Evolutionary conservation across 2,329 filamentous ascomycete genomes (phyloP), one percentile per base, ranked within the genome.

Genomic region (Hypomyces rosellus): DNA sequence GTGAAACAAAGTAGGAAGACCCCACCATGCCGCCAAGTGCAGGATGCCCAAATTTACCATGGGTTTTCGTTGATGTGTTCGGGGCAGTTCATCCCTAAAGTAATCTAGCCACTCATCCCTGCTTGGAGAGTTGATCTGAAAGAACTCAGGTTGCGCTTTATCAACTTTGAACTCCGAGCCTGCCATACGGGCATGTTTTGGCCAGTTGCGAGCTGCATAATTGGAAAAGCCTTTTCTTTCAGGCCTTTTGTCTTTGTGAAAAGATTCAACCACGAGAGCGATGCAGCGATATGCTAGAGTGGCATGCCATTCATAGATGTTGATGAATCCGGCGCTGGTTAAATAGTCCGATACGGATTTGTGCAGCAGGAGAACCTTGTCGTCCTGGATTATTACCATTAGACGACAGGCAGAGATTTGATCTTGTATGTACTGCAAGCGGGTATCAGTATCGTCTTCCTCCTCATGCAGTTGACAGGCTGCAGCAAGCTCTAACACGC

Each of bases 311-410:
- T 47, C 30, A 3, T 34, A 22, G 6, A 13, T 9, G n/a, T 48
- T n/a, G 18, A 41, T 44, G 12, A 51, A 18, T 15, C 48, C 30
- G 14, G n/a, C 20, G n/a, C 42, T 34, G 5, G 43, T 6, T 16
- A 59, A 48, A 36, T 43, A 59, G n/a, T 59, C 57, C 14, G 50
- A 57, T 1, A 57, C 49, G 18, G 54, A 58, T 20, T 56, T 44
- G 11, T 56, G 54, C 6, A 57, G 37, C 2, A 58, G 30, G 9
- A 56, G 25, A 3, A 58, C 53, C 34, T 38, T 49, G 25, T 54
- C 47, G 11, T 53, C 54, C 34, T 56, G 52, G 20, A 56, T 46
- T 7, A 56, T 25, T 2, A 56, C 45, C 45, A 56, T 51, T 7
- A 57, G 36, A 12, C 54, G 55, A 43, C 54, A 59, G 15, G 51